Evolutionary conservation across 2,329 filamentous ascomycete species (phyloP), one percentile per base, ranked within the genome.

Genomic region (Daldinia sp.): DNA sequence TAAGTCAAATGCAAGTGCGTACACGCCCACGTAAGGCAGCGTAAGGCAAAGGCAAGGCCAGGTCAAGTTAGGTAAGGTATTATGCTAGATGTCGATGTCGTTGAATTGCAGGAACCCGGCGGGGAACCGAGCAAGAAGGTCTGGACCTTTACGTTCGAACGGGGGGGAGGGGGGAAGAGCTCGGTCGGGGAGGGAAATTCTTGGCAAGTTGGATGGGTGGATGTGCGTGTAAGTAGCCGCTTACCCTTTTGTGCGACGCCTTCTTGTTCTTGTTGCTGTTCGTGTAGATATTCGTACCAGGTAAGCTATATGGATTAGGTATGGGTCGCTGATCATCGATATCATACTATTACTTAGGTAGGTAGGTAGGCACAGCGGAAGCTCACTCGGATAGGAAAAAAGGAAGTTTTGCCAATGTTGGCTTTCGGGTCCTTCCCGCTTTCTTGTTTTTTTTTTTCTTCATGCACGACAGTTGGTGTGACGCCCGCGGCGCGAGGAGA

Each of bases 371-470:
- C 4, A 26, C 41, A 4, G 28, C 7, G 1, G 13, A 33, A 33
- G 46, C 26, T 51, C 46, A 51, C 26, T 13, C 26, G 46, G 26
- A 51, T 26, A 23, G 20, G 20, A 23, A 23, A 23, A 51, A 33
- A 33, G 18, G n/a, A 33, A 18, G 51, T 35, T 54, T 57, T 4
- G 39, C 44, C 15, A 46, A 58, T 55, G 44, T 60, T 54, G 48
- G 30, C 59, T 10, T 55, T 41, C 66, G 66, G 66, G 26, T 69
- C 66, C 66, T 69, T 69, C 66, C 66, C 66, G 66, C 33, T 35
- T 35, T 10, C 10, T 35, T 35, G 10, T 35, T 35, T 35, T 35
- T 9, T 33, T 54, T 12, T 23, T 57, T 55, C 58, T 61, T 57
- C 28, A 57, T 66, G 57, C 63, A 58, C 42, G 63, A 58, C 63